A percentile compares a stretch with the other conserved stretches of the same genome.
Conservation (phyloP, 148 eudicot species). For the Agrostemma githago region DNA sequence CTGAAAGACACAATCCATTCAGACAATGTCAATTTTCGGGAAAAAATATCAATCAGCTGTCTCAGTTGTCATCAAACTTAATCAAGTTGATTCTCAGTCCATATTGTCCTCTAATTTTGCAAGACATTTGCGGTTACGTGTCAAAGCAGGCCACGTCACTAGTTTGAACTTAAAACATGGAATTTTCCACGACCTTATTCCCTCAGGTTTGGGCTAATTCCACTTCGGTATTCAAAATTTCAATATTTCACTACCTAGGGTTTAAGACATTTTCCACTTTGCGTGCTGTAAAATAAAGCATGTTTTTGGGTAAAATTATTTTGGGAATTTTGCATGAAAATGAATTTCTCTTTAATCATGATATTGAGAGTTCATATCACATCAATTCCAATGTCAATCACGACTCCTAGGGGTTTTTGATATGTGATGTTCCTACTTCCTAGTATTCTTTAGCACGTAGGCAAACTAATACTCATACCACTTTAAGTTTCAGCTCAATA, state of each 20-base stretch:
- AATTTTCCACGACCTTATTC: too few species aligned
- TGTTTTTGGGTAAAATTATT: too few species aligned
- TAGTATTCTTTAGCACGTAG: neutral
- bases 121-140: neutral
- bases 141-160: neutral
- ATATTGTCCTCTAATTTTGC: neutral
- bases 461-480: neutral
- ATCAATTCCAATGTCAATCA: neutral
- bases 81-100: neutral
- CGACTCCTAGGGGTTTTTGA: neutral
- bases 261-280: too few species aligned
- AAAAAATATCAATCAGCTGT: neutral
- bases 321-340: too few species aligned
- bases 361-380: neutral
- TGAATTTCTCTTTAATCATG: neutral
- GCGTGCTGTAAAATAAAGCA: too few species aligned
- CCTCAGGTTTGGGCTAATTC: too few species aligned
- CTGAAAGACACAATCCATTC: conserved; percentile 32
- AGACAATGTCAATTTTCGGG: neutral
- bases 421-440: neutral
- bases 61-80: neutral
- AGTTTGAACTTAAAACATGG: neutral
- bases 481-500: neutral
- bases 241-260: too few species aligned
- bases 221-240: too few species aligned